phyloP scores from a whole-genome alignment of 805 yeast genomes.

The Yarrowia deformans region DNA sequence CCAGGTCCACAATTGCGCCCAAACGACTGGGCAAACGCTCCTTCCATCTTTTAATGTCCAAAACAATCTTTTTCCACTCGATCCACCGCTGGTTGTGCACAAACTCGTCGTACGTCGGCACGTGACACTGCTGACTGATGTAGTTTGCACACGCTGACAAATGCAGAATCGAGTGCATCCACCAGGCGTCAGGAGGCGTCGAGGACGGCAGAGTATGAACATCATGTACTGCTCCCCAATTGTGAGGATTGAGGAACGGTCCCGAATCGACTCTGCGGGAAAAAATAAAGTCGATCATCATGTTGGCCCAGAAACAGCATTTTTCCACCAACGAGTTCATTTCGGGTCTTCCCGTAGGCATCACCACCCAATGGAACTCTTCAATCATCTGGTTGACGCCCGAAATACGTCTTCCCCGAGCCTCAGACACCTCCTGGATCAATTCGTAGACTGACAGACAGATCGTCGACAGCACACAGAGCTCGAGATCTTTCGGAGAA shows the following conservation, averaged over 20 bases:
- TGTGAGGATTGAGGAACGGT: constrained; percentile 23
- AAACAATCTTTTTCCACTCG: constrained; percentile 22
- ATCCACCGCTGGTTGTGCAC: constrained; percentile 34
- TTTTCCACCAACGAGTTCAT: constrained; percentile 25
- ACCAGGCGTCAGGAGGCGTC: constrained; percentile 32
- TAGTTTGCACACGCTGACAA: constrained; percentile 14
- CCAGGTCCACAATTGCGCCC: constrained; percentile 12
- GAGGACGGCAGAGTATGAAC: constrained; percentile 20
- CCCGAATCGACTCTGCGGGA: constrained; percentile 30
- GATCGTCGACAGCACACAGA: constrained; percentile 19
- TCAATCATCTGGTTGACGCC: constrained; percentile 35
- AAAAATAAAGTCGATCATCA: constrained; percentile 34
- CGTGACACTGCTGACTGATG: constrained; percentile 24
- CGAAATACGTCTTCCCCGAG: constrained; percentile 21
- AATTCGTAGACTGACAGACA: constrained; percentile 23
- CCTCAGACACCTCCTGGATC: constrained; percentile 29
- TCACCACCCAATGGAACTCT: constrained; percentile 37
- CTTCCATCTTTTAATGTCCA: constrained; percentile 31
- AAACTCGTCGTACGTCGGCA: constrained; percentile 35
- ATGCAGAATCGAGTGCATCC: constrained; percentile 33
- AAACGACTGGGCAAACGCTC: constrained; percentile 10
- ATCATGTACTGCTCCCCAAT: constrained; percentile 21
- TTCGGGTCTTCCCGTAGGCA: constrained; percentile 8
- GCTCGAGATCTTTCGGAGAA: constrained; percentile 17
- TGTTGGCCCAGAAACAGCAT: constrained; percentile 37